These are phyloP conservation scores for Agrocybe pediades DNA, from an alignment of 768 basidiomycete genomes.

Conservation along the genomic window DNA sequence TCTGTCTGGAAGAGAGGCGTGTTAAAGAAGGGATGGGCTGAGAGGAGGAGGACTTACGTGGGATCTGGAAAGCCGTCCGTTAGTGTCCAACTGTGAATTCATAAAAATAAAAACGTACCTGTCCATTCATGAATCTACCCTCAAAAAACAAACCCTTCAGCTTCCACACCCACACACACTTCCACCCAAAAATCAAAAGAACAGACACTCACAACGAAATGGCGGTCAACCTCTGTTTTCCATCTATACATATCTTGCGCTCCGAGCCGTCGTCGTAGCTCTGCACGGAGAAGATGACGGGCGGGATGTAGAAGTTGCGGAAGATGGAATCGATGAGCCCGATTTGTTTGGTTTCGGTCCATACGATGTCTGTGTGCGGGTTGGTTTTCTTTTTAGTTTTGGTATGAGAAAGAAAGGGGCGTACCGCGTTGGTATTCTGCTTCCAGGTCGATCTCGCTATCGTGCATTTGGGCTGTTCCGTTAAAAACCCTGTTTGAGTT, in stretches of 20 bases:
- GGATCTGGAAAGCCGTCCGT: slow-evolving; percentile 42
- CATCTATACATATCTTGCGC: slow-evolving; percentile 71
- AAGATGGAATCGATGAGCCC: slow-evolving; percentile 78
- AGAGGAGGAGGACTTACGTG: too few relatives aligned
- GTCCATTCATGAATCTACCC: slow-evolving; percentile 64
- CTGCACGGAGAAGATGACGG: slow-evolving; percentile 43
- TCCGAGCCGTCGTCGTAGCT: slow-evolving; percentile 64
- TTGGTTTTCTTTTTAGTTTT: too few relatives aligned
- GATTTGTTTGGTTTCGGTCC: slow-evolving; percentile 76
- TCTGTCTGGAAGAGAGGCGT: slow-evolving; percentile 40
- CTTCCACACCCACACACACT: too few relatives aligned
- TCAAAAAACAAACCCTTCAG: too few relatives aligned
- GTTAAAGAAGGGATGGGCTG: too few relatives aligned
- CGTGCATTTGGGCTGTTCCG: slow-evolving; percentile 59
- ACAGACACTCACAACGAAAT: slow-evolving; percentile 55
- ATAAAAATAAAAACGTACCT: slow-evolving; percentile 39
- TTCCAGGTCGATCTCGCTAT: slow-evolving; percentile 67
- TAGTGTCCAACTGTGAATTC: not conserved
- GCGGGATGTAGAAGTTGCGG: slow-evolving; percentile 47
- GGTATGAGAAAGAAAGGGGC: slow-evolving; percentile 3
- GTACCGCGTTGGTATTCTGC: slow-evolving; percentile 80
- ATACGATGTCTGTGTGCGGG: slow-evolving; percentile 83
- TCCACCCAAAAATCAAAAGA: not conserved
- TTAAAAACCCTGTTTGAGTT: too few relatives aligned
- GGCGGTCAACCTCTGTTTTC: slow-evolving; percentile 80